A percentile compares a stretch with the other conserved stretches of the same genome.
phyloP scores from a whole-genome alignment of 2,329 filamentous ascomycete genomes.

The Fusarium tuaranense region DNA sequence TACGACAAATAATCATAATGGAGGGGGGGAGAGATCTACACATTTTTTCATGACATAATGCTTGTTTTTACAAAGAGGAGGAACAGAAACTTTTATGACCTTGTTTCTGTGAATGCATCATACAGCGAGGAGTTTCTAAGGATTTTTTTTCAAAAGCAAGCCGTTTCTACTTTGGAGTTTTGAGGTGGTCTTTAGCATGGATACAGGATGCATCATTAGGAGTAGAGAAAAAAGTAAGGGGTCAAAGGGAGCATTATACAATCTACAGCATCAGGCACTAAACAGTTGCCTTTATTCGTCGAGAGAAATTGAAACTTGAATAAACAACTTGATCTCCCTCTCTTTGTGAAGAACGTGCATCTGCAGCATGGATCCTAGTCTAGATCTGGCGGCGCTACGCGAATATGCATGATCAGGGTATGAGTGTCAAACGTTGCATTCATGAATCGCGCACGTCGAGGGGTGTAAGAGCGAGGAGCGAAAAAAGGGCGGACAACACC shows the following conservation, averaged over 20 bases:
- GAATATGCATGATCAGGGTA: neutral
- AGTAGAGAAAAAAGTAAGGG: slow-evolving; percentile 26
- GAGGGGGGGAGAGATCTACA: slow-evolving; percentile 22
- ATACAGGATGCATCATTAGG: slow-evolving; percentile 13
- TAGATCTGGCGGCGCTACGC: neutral
- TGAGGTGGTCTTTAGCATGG: neutral
- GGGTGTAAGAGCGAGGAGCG: slow-evolving; percentile 5
- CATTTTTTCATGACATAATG: slow-evolving; percentile 32
- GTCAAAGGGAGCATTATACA: slow-evolving; percentile 27
- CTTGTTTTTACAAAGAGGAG: slow-evolving; percentile 16
- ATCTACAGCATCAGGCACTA: slow-evolving; percentile 21
- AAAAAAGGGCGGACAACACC: slow-evolving; percentile 15
- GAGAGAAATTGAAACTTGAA: slow-evolving; percentile 24
- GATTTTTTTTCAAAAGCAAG: slow-evolving; percentile 23
- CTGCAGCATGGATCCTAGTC: slow-evolving; percentile 8
- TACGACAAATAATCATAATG: slow-evolving; percentile 30
- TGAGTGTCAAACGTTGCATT: neutral
- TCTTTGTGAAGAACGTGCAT: neutral
- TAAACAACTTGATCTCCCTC: neutral
- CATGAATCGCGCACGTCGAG: neutral
- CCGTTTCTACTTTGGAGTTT: slow-evolving; percentile 23
- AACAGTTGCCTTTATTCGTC: slow-evolving; percentile 4
- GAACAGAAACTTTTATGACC: slow-evolving; percentile 30
- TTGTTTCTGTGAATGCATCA: slow-evolving; percentile 26
- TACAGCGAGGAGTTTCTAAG: slow-evolving; percentile 43